Base-by-base conservation (phyloP, 2,329 filamentous ascomycete species). In the Mollisia scopiformis region DNA sequence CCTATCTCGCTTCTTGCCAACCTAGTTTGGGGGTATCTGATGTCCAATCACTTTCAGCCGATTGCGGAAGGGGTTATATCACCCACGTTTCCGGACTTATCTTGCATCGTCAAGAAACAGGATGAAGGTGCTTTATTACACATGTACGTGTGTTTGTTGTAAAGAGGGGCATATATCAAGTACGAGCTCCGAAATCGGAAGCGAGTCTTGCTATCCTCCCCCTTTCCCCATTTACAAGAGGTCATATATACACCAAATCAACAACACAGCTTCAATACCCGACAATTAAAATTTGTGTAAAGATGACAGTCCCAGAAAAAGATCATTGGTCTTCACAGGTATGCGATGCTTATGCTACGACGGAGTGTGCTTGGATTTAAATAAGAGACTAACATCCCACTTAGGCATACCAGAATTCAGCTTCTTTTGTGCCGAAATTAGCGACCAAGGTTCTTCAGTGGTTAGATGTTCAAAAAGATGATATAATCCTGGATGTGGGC, bases 381-480 rank as follows among this genome's bases (percentile, higher is more conserved):
- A 30, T 6, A 13, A 23, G n/a, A 57, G 25, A 19, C 31, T 57
- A 33, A 54, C n/a, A 25, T 1, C 39, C 27, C 28, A 53, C n/a
- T 35, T 31, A 67, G 66, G 81, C 80, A 31, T 89, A 89, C 69
- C 82, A 86, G 62, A 76, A 82, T 60, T 82, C 85, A 1, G 87
- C 86, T 7, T 82, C 84, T 0, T 89, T 89, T 67, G 86, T 89
- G 8, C 86, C 87, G 3, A 84, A 86, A 68, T 76, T 89, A 10
- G 82, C 86, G 1, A 79, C 78, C 16, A 87, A 85, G 61, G 78
- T 89, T 5, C 68, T 87, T 11, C 72, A 78, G 49, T 88, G 84
- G 80, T 77, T 89, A 0, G 80, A 87, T 65, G 79, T 86, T 0
- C 78, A 85, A 59, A 77, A 80, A 28, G 80, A 84, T 64, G 86